A percentile compares a stretch with the other conserved stretches of the same genome.
Evolutionary conservation across 257 asterid genomes (phyloP).

Genomic region (Handroanthus guayacan): DNA sequence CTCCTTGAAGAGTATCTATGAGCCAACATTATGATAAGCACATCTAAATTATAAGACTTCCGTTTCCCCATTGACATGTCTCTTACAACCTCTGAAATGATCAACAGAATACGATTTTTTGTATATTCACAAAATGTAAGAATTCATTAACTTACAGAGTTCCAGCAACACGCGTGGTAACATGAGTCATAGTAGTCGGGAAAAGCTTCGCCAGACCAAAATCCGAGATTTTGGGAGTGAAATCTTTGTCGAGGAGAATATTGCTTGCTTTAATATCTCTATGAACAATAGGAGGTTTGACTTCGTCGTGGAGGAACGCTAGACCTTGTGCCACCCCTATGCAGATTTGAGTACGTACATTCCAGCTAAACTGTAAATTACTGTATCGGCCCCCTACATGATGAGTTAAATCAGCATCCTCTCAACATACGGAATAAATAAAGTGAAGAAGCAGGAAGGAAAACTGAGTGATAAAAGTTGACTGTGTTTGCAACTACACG

Average conservation of each 20-base stretch:
- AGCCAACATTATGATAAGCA: neutral
- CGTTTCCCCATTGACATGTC: neutral
- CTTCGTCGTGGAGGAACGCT: slow-evolving; percentile 81
- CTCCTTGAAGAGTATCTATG: neutral
- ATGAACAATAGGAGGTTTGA: slow-evolving; percentile 78
- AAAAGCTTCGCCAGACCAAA: slow-evolving; percentile 94
- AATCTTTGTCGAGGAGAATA: slow-evolving; percentile 82
- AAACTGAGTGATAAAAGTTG: too few species aligned
- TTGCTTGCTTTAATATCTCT: slow-evolving; percentile 94
- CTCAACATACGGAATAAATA: neutral
- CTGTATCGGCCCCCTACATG: slow-evolving; percentile 51
- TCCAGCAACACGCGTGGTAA: slow-evolving; percentile 95
- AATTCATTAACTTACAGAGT: slow-evolving; percentile 67
- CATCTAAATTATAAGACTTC: too few species aligned
- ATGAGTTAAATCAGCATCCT: slow-evolving; percentile 26
- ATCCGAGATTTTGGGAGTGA: slow-evolving; percentile 84
- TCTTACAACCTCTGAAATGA: neutral
- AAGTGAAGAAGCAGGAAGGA: too few species aligned
- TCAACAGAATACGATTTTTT: neutral
- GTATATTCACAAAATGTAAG: neutral
- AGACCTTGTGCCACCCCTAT: slow-evolving; percentile 86
- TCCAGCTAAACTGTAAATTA: slow-evolving; percentile 65
- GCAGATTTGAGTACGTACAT: slow-evolving; percentile 64
- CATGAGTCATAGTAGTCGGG: slow-evolving; percentile 71
- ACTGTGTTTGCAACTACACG: too few species aligned